Evolutionary conservation across 1,284 basidiomycete species (phyloP).

Genomic region (Anthracocystis panici-leucophaei): DNA sequence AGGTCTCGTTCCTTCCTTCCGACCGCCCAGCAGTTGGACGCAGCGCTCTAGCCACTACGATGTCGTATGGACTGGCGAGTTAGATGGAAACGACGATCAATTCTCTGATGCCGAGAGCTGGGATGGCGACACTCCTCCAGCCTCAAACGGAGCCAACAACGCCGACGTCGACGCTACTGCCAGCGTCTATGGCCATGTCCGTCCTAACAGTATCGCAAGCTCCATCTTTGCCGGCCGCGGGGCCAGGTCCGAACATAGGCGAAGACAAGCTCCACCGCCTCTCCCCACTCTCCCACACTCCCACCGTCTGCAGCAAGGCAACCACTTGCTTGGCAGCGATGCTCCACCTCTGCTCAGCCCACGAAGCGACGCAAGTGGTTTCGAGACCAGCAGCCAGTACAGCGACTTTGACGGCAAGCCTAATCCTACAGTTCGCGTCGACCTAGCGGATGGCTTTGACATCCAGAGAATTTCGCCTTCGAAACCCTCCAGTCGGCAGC

Average conservation of each 20-base stretch:
- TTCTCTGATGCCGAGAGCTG: conserved; percentile 59
- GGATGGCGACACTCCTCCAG: conserved; percentile 41
- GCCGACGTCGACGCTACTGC: conserved; percentile 22
- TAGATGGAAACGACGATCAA: conserved; percentile 42
- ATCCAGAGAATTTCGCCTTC: conserved; percentile 7
- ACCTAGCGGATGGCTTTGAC: conserved; percentile 25
- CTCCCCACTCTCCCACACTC: conserved; percentile 28
- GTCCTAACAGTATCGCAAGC: conserved; percentile 54
- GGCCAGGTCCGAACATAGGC: conserved; percentile 25
- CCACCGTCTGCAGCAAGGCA: conserved; percentile 4
- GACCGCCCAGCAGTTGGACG: conserved; percentile 50
- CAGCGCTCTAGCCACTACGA: conserved; percentile 43
- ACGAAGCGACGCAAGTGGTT: conserved; percentile 34
- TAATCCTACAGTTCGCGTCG: background rate
- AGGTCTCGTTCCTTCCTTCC: conserved; percentile 30
- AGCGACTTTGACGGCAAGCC: conserved; percentile 31
- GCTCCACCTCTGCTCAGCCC: conserved; percentile 27
- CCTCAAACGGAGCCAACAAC: conserved; percentile 24
- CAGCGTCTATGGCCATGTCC: conserved; percentile 50
- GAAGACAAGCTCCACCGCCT: conserved; percentile 45
- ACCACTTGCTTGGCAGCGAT: conserved; percentile 17
- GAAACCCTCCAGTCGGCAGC: background rate
- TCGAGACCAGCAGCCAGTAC: conserved; percentile 44
- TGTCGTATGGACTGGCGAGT: conserved; percentile 55
- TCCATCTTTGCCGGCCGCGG: conserved; percentile 60